Percentiles rank a stretch among this genome's conserved stretches.
These are phyloP conservation scores for Phragmites australis DNA, from an alignment of 176 grass and related monocot species.

Conservation along the genomic window DNA sequence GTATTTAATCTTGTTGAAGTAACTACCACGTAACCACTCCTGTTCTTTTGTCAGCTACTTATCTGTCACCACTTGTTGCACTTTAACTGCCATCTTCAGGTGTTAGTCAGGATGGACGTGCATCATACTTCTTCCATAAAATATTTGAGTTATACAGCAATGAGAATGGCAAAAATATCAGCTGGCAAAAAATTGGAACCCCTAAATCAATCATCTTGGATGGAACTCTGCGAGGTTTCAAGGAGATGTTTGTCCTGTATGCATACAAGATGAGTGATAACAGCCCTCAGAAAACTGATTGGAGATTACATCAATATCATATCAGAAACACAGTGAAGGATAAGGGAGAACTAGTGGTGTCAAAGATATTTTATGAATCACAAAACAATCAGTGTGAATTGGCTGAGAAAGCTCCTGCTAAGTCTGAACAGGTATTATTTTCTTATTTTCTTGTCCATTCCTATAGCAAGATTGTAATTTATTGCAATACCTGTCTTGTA, in stretches of 20 bases:
- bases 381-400: conserved; percentile 19
- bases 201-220: conserved; percentile 52
- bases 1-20: conserved; percentile 46
- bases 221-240: conserved; percentile 54
- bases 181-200: conserved; percentile 56
- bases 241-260: conserved; percentile 61
- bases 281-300: conserved; percentile 46
- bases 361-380: conserved; percentile 58
- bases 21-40: neutral
- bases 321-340: conserved; percentile 39
- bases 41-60: conserved; percentile 16
- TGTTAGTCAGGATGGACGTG: conserved; percentile 57
- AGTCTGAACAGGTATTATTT: conserved; percentile 28
- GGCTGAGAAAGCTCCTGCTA: neutral
- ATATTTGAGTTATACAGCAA: conserved; percentile 33
- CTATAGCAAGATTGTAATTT: neutral
- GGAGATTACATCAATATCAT: conserved; percentile 72
- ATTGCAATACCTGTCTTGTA: neutral
- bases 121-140: conserved; percentile 85
- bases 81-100: conserved; percentile 47
- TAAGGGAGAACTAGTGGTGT: conserved; percentile 62
- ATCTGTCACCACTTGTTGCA: neutral
- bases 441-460: conserved; percentile 2
- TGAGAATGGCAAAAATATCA: conserved; percentile 39
- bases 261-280: conserved; percentile 18